Evolutionary conservation across 1,284 basidiomycete species (phyloP).

Genomic region (Laetiporus sulphureus): DNA sequence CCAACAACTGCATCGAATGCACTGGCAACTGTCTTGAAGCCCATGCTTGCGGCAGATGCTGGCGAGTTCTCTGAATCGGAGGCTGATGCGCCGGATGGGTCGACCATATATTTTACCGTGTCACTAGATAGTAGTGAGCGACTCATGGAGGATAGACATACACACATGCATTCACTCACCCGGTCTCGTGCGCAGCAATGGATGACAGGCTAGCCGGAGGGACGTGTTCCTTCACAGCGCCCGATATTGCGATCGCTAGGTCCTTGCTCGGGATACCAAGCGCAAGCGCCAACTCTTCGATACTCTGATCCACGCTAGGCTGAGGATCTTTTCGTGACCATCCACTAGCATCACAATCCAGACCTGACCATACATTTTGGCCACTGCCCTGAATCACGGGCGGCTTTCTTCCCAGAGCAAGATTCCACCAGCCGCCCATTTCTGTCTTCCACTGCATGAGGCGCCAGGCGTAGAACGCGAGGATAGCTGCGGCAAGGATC

Average conservation of each 20-base stretch:
- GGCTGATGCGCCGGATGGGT: slow-evolving; percentile 14
- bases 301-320: slow-evolving; percentile 43
- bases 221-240: slow-evolving; percentile 47
- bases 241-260: slow-evolving; percentile 55
- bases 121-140: slow-evolving; percentile 11
- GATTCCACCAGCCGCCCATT: slow-evolving; percentile 55
- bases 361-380: neutral
- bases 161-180: slow-evolving; percentile 21
- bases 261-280: slow-evolving; percentile 55
- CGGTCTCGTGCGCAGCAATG: slow-evolving; percentile 40
- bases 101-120: slow-evolving; percentile 20
- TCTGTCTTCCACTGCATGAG: slow-evolving; percentile 43
- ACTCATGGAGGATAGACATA: neutral
- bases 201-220: slow-evolving; percentile 52
- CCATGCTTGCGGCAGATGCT: slow-evolving; percentile 10
- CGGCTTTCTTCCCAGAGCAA: slow-evolving; percentile 35
- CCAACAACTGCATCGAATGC: slow-evolving; percentile 40
- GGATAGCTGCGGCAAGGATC: slow-evolving; percentile 34
- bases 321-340: slow-evolving; percentile 11
- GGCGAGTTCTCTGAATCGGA: slow-evolving; percentile 12
- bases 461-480: slow-evolving; percentile 45
- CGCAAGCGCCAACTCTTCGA: slow-evolving; percentile 51
- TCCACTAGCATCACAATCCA: too few species aligned
- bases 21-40: slow-evolving; percentile 28
- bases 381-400: slow-evolving; percentile 17